phyloP scores from a whole-genome alignment of 2,329 filamentous ascomycete genomes.

The Dactylellina sp. region DNA sequence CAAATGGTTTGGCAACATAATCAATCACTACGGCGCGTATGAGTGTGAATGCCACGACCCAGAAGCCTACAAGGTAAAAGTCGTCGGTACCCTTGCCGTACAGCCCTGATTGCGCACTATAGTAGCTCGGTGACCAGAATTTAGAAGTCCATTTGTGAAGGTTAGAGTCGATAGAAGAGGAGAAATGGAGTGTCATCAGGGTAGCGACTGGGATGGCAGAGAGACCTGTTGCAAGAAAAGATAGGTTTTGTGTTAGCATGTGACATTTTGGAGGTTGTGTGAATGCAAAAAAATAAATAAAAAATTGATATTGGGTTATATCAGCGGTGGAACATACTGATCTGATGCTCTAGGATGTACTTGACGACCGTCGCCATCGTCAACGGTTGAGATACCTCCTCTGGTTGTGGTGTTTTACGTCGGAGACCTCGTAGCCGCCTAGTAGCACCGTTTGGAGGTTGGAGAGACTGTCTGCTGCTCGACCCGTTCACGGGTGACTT shows the following conservation, averaged over 20 bases:
- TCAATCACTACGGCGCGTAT: conserved; percentile 87
- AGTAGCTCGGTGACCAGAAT: conserved; percentile 89
- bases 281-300: not conserved
- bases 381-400: conserved; percentile 30
- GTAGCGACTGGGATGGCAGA: conserved; percentile 87
- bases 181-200: conserved; percentile 82
- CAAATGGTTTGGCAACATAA: conserved; percentile 83
- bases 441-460: conserved; percentile 33
- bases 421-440: conserved; percentile 34
- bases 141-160: conserved; percentile 82
- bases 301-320: not conserved
- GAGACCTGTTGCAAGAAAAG: conserved; percentile 70
- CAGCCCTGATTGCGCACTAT: conserved; percentile 74
- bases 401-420: conserved; percentile 44
- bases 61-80: conserved; percentile 79
- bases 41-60: conserved; percentile 86
- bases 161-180: conserved; percentile 75
- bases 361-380: conserved; percentile 54
- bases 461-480: conserved; percentile 34
- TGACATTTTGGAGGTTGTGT: not conserved
- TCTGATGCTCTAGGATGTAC: conserved; percentile 64
- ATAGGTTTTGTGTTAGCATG: conserved; percentile 31
- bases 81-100: conserved; percentile 86
- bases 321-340: conserved; percentile 60
- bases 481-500: conserved; percentile 36